Base-by-base conservation (phyloP, 2,329 filamentous ascomycete genomes). In the Penicillium brevicompactum region DNA sequence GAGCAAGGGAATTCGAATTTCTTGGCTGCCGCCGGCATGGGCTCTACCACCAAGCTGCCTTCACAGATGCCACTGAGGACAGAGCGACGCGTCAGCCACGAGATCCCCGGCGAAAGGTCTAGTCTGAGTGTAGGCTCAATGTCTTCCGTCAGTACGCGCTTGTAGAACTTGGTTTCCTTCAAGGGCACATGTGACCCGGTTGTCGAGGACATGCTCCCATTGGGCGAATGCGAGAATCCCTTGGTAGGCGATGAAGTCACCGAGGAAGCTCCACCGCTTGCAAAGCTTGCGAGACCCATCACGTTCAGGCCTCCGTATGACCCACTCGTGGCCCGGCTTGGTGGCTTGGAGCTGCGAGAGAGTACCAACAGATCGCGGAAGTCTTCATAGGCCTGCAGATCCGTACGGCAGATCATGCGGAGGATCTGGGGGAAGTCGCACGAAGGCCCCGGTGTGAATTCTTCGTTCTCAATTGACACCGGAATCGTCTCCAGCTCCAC, bases 161-260 rank as follows among this genome's bases (percentile, higher is more conserved):
- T 97, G 78, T 93, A 99, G 70, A 97, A 99, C 61, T 89, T 91
- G 27, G 89, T 91, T 53, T 97, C 94, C 69, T 94, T 96, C 40
- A 99, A 77, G 4, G 87, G 86, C 3, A 70, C 65, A 53, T 72
- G 71, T 34, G 74, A 78, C 11, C 75, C 73, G 5, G 74, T 71
- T n/a, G 73, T 74, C 5, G 78, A 77, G 14, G 71, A 70, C 16
- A 67, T 51, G 49, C 68, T 72, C 22, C 71, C 72, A 63, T 70
- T 71, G 73, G 80, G 48, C 78, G 87, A 62, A 81, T 83, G 44
- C 80, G 83, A 5, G 79, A 86, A 59, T 77, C 87, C 53, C 82
- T 86, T 81, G 1, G 80, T 77, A 4, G 79, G 73, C 4, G 87
- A 76, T 1, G 87, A 88, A 2, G 81, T 79, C 5, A 82, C 82